Percentiles rank a stretch among this genome's conserved stretches.
phyloP scores from a whole-genome alignment of 208 protist genomes.

The Zelonia costaricensis region DNA sequence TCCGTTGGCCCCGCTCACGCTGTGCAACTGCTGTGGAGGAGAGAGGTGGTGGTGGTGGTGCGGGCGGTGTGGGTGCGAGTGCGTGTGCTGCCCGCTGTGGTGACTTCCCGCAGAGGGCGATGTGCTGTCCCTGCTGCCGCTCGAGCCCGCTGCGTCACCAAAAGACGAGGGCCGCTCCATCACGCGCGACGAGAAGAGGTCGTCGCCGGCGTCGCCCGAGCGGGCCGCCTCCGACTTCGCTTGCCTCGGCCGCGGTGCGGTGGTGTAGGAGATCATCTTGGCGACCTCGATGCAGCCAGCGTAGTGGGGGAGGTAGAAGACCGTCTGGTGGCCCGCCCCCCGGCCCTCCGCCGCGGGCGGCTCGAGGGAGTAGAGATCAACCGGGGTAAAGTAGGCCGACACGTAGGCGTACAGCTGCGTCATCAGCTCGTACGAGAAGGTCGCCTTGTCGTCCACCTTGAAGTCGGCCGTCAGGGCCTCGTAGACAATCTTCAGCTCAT shows the following conservation, averaged over 20 bases:
- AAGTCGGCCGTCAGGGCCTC: conserved; percentile 49
- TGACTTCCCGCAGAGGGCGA: background rate
- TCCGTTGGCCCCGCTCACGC: background rate
- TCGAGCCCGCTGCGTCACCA: no score
- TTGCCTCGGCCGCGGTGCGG: background rate
- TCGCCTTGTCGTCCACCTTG: conserved; percentile 46
- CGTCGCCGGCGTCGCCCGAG: background rate
- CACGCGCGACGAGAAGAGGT: conserved; percentile 6
- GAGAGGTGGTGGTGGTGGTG: background rate
- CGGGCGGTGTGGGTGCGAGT: background rate
- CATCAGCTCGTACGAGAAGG: conserved; percentile 54
- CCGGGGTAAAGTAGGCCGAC: conserved; percentile 41
- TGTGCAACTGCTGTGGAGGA: background rate
- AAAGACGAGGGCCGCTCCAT: conserved; percentile 14
- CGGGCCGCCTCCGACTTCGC: background rate
- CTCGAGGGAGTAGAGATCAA: conserved; percentile 23
- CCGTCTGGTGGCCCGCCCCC: conserved; percentile 9
- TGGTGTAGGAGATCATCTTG: conserved; percentile 30
- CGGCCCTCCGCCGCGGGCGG: background rate
- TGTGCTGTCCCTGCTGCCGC: no score
- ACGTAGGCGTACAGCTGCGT: conserved; percentile 62
- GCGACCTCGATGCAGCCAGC: conserved; percentile 26
- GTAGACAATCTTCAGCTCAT: conserved; percentile 50
- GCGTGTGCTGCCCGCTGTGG: background rate
- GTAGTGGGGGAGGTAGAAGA: conserved; percentile 30